Base-by-base conservation (phyloP, 768 basidiomycete species). In the Cystobasidium ongulense region DNA sequence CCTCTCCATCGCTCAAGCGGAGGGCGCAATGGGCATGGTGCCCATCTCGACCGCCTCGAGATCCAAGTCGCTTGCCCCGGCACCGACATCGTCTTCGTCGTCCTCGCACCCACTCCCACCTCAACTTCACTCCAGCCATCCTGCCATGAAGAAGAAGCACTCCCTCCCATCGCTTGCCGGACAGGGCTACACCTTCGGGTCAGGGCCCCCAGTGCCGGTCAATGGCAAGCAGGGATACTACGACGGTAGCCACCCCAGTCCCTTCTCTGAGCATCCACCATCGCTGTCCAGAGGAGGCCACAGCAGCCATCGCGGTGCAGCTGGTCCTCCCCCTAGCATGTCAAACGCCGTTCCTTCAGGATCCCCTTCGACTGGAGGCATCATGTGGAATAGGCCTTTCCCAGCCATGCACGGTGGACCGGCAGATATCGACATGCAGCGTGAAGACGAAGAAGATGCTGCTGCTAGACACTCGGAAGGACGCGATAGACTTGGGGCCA, bases 1-100 rank as follows among this genome's bases (percentile, higher is more conserved):
- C 87, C 90, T 82, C 81, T 85, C 38, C 52, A 35, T 66, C 29
- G 73, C 65, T 15, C 50, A 67, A 39, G 25, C 23, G 17, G 61
- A 38, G 27, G 39, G 41, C 25, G 41, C 41, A 36, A 46, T 50
- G 46, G 46, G 46, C 46, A 29, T 59, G 57, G 23, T 50, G 5
- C 46, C 70, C 54, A 50, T 38, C 46, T 57, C 39, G 18, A 11
- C 54, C 74, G 25, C 7, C 71, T 15, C 33, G 18, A 59, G 74
- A 27, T 35, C 41, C 33, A 35, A 35, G 38, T 73, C 71, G n/a
- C 59, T 72, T 27, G 57, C 70, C 43, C 52, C 64, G 5, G 57
- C 73, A 15, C 38, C 17, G 25, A 46, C 63, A 25, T 29, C 35
- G 13, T 53, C 25, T 18, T 64, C 29, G 33, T 27, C 61, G 27